Base-by-base conservation (phyloP, 1,284 basidiomycete species). In the Apiotrichum gamsii region DNA sequence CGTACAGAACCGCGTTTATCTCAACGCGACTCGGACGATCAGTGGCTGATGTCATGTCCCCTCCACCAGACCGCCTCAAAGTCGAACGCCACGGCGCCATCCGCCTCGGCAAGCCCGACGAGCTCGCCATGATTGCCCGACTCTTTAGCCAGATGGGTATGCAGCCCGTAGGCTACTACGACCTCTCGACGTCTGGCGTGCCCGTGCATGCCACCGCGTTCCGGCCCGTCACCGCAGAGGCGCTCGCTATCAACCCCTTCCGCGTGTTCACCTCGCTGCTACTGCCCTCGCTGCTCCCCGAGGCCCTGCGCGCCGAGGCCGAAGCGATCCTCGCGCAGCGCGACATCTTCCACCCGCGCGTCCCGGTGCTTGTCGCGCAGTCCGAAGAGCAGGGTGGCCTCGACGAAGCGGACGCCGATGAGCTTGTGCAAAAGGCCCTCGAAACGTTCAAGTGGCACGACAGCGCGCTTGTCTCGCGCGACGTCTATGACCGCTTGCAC, bases 141-240 rank as follows among this genome's bases (percentile, higher is more conserved):
- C 60, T 74, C 16, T 75, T 75, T 45, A 43, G 43, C 1, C 49
- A 61, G 14, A 65, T 74, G 58, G 72, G 69, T 15, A 75, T 75
- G 73, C 49, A 58, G 29, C 64, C 72, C 3, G 72, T 75, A 0
- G 72, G 72, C 4, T 75, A 75, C 58, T 75, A 75, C 54, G 72
- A 75, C 50, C 62, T 75, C 29, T 64, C 67, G 15, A 60, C 59
- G 32, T 62, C 68, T 4, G 67, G 69, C 15, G 55, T 73, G 10
- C 73, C 73, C 8, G 72, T 75, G n/a, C 73, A 75, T 52, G 65
- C 73, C 0, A 75, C 73, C 0, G 72, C 73, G 0, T 75, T 75
- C 54, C 56, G 73, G 21, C 68, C 73, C 3, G 54, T 64, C 31
- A 56, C 56, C 2, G 51, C 50, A n/a, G 46, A 41, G 3, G 52